A percentile compares a stretch with the other conserved stretches of the same genome.
Conservation (phyloP, 2,329 filamentous ascomycete genomes). For the Nothopassalora personata region DNA sequence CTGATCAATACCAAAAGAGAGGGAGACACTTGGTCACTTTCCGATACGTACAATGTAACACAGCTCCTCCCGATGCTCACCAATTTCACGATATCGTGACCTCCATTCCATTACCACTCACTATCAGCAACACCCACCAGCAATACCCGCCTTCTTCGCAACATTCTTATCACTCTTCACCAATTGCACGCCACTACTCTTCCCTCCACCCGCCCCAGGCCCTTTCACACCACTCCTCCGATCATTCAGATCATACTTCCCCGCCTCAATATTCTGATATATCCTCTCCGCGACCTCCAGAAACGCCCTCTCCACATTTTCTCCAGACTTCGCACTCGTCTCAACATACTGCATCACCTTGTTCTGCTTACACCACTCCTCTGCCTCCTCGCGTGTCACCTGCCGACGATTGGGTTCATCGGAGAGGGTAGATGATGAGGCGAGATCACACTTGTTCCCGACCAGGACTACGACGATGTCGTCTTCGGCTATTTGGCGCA, state of each 20-base stretch:
- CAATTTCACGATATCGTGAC: no score
- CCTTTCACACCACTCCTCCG: slow-evolving; percentile 84
- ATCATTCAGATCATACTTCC: slow-evolving; percentile 91
- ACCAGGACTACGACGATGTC: slow-evolving; percentile 93
- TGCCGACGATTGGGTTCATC: slow-evolving; percentile 60
- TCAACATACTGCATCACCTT: slow-evolving; percentile 91
- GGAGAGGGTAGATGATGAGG: slow-evolving; percentile 41
- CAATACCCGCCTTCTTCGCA: slow-evolving; percentile 27
- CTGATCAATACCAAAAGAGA: no score
- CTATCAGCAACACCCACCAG: slow-evolving; percentile 25
- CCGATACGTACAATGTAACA: no score
- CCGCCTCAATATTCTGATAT: slow-evolving; percentile 93
- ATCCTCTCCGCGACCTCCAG: slow-evolving; percentile 91
- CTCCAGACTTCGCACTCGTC: slow-evolving; percentile 91
- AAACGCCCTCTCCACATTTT: slow-evolving; percentile 90
- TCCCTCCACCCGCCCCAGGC: slow-evolving; percentile 48
- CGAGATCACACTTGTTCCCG: slow-evolving; percentile 89
- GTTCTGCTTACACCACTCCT: slow-evolving; percentile 82
- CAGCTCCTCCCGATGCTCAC: no score
- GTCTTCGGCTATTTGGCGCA: slow-evolving; percentile 90
- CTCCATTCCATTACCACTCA: no score
- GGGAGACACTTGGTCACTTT: no score
- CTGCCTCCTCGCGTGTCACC: slow-evolving; percentile 75
- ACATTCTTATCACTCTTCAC: slow-evolving; percentile 38
- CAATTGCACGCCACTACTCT: slow-evolving; percentile 40